Evolutionary conservation across 306 rosid species (phyloP), one percentile per base, ranked within the genome.

Genomic region (Ceratonia siliqua): DNA sequence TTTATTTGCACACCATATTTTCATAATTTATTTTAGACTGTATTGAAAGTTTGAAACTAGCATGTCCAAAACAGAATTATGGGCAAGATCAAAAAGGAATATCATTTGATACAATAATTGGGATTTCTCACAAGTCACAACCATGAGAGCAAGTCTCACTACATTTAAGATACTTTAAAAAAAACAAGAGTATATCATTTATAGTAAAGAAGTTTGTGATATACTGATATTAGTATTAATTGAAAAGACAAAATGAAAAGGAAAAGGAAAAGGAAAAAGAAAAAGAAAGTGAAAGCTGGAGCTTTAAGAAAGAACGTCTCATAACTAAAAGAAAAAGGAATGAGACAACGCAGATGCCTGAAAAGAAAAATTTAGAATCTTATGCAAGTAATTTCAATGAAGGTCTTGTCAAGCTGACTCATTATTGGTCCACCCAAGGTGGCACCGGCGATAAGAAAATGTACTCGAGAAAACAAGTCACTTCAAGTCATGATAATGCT

Each of bases 401-500:
- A 62, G 48, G 69, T 62, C 58, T 49, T n/a, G 59, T 62, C 72
- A 35, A 48, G 72, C 46, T 57, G 55, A 55, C 48, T 68, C 73
- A 30, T 30, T 2, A 28, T 12, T 5, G 42, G 42, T 46, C 58
- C 72, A 67, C 53, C 57, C n/a, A 38, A 50, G 62, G 36, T 36
- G 46, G 10, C 32, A 63, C 61, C 73, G 30, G 12, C 62, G 7
- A 53, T 22, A 55, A 15, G 33, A 38, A 24, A 39, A 24, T 15
- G 25, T 5, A 45, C 33, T n/a, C 55, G 1, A 42, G 36, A 25
- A 35, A 59, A 53, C 36, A 43, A 74, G 8, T 58, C 62, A 39
- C 63, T n/a, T 67, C 58, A 50, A 66, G 33, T 27, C 43, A 53
- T 55, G 43, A 45, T 22, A 46, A 5, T 68, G 72, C 46, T 56